These are phyloP conservation scores for Colletotrichum ledebouriae DNA, from an alignment of 2,329 filamentous ascomycete genomes.

Conservation along the genomic window DNA sequence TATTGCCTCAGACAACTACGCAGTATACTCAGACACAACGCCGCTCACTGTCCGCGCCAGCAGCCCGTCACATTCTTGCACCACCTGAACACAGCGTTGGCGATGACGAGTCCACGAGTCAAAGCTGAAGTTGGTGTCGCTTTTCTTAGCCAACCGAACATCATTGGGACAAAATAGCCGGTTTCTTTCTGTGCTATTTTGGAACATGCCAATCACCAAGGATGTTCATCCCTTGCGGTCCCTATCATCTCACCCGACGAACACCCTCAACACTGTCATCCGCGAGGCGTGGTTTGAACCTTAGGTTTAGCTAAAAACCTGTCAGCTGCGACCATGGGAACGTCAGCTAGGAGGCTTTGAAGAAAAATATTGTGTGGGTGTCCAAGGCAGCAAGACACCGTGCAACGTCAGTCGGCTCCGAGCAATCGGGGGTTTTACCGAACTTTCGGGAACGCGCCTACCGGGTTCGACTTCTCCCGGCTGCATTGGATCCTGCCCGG, in stretches of 20 bases:
- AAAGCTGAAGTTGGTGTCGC: conserved; percentile 30
- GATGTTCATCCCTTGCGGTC: conserved; percentile 29
- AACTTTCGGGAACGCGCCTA: not conserved
- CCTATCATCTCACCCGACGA: conserved; percentile 22
- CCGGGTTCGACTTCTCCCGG: not conserved
- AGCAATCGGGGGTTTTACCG: conserved; percentile 1
- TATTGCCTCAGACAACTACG: not conserved
- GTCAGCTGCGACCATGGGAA: not conserved
- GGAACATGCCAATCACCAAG: not conserved
- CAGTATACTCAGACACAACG: not conserved
- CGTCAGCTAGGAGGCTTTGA: not conserved
- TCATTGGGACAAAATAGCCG: not conserved
- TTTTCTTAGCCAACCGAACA: not conserved
- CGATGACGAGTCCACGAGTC: conserved; percentile 14
- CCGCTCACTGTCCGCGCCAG: conserved; percentile 19
- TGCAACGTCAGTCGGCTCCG: not conserved
- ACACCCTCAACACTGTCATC: not conserved
- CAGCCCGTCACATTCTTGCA: conserved; percentile 7
- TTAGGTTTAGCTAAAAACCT: not conserved
- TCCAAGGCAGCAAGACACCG: not conserved
- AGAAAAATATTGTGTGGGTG: not conserved
- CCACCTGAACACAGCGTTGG: conserved; percentile 2
- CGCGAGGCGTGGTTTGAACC: not conserved
- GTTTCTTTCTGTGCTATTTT: conserved; percentile 10
- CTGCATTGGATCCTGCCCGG: not conserved